Evolutionary conservation across 345 rosid species (phyloP), one percentile per base, ranked within the genome.

Genomic region (Populus deltoides): DNA sequence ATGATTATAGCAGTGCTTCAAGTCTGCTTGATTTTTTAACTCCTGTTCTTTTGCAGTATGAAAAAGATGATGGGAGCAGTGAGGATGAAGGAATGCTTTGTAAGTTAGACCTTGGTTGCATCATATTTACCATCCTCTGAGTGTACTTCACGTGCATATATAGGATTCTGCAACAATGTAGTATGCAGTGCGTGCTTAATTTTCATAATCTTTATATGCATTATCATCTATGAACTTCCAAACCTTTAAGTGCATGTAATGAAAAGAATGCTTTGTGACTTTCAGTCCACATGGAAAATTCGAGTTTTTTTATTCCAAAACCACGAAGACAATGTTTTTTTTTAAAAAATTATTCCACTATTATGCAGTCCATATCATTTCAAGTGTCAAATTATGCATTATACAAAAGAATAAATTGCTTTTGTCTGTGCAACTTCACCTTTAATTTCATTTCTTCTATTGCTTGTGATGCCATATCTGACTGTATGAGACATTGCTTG

Each of bases 61-160:
- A 31, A 49, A 90, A 81, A 70, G 91, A 88, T 81, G 88, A 88
- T 77, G 99, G 86, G 71, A 87, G 92, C 88, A 89, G 92, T 59
- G 97, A 91, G 55, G 97, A 92, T 35, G 99, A 89, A 78, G 99
- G 98, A 86, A 83, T 96, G 93, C 97, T 96, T 31, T 96, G 99
- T 96, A 83, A 93, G 99, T 92, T 71, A 66, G 29, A 33, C 77
- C 72, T 45, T 70, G 22, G 29, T 47, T 25, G 10, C 66, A 7
- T 18, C 33, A 72, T 51, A 39, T 16, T 31, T 57, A 74, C 66
- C 67, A 38, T 24, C 59, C 10, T 77, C 7, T 39, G 55, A 68
- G 61, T 68, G n/a, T 29, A 5, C 18, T 29, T 35, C 22, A 33
- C 43, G 9, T 51, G 3, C 22, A 9, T 20, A 9, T 35, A 45